Base-by-base conservation (phyloP, 805 yeast genomes). In the Teunomyces gatunensis region DNA sequence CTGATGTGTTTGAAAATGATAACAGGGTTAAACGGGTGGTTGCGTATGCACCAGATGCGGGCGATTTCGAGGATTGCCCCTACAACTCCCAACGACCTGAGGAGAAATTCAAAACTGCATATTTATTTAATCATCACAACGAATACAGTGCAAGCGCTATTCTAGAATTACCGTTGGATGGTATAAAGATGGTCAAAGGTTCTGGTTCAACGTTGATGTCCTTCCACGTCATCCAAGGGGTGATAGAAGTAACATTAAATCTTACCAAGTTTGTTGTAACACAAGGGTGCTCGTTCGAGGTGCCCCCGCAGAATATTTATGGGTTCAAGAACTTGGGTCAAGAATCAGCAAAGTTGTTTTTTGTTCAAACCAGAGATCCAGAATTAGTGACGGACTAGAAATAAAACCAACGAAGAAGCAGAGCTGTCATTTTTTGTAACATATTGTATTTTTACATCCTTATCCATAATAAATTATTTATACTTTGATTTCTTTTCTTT, bases 271-370 rank as follows among this genome's bases (percentile, higher is more conserved):
- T 90, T 60, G 66, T 81, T 3, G 85, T 84, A 5, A 74, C 79
- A 0, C 70, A 75, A 47, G 96, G 96, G 1, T 85, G 96, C 45
- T 79, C 92, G 4, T 84, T 90, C 57, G 87, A 86, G 57, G 76
- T 91, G 5, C 97, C 97, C 0, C 79, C 85, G 68, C 85, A 84
- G 4, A 87, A 87, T 59, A 74, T 77, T 37, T 89, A 88, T 64
- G 80, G 85, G 13, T 76, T 90, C 53, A 75, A 74, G 41, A 88
- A 88, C 59, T 74, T 73, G 35, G 86, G 90, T 0, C 67, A 73
- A 28, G 71, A 68, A 13, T 74, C 74, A 29, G 89, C 85, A 0
- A 75, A 79, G 47, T 56, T 90, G 59, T 89, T 87, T 62, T 89
- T 88, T 59, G 90, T 87, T 1, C 96, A 89, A 60, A 76, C 84